phyloP scores from a whole-genome alignment of 2,329 filamentous ascomycete genomes.

The Apiospora malaysiana region DNA sequence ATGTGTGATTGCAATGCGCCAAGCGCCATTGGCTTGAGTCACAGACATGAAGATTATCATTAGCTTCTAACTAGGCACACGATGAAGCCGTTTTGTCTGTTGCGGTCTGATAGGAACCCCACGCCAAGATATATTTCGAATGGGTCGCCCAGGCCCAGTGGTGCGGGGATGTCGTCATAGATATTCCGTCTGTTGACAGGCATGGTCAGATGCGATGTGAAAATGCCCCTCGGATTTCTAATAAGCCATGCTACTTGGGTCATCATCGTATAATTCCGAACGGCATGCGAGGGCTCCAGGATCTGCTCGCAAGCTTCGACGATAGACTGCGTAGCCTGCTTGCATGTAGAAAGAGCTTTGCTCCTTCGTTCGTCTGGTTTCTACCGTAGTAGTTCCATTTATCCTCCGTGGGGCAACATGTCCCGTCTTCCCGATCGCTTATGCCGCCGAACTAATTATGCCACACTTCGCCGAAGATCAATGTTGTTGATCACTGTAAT shows the following conservation, averaged over 20 bases:
- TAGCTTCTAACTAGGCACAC: too few species aligned
- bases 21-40: neutral
- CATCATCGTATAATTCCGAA: neutral
- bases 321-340: neutral
- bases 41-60: neutral
- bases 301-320: neutral
- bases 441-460: constrained; percentile 8
- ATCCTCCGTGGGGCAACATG: neutral
- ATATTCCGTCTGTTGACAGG: neutral
- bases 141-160: neutral
- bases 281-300: neutral
- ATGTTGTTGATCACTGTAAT: neutral
- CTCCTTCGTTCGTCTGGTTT: neutral
- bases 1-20: neutral
- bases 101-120: neutral
- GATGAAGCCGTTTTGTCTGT: neutral
- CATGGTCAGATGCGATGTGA: neutral
- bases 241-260: neutral
- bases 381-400: neutral
- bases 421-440: constrained; percentile 8
- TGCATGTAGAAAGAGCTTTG: neutral
- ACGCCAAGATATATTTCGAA: neutral
- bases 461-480: neutral
- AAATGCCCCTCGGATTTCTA: neutral
- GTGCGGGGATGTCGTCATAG: neutral